Evolutionary conservation across 2,329 filamentous ascomycete genomes (phyloP), one percentile per base, ranked within the genome.

Genomic region (Aspergillus candidus): DNA sequence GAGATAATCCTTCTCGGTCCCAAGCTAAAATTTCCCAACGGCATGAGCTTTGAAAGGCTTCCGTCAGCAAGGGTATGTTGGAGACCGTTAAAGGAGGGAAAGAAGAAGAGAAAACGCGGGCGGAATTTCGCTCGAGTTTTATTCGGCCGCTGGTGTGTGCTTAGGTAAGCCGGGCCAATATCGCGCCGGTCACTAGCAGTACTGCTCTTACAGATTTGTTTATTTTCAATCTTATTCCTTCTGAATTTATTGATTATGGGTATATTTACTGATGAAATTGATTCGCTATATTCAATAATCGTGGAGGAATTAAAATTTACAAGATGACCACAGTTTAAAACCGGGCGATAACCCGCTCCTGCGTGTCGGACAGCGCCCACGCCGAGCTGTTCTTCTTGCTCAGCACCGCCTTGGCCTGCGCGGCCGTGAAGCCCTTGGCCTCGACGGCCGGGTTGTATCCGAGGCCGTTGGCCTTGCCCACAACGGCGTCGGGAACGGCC

Each of bases 381-480:
- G 81, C 80, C 60, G 78, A 84, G 37, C 66, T 66, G 56, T 74
- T 78, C 68, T 78, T 84, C 73, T 84, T 88, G 61, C 85, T 83
- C 55, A 88, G 79, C 15, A 80, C 77, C 33, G 70, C 71, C 48
- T 83, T 84, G 11, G 75, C 77, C 72, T 96, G 88, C 52, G 75
- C 80, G 49, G 77, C 78, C 0, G 89, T 94, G 67, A 95, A 94
- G 1, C 89, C 90, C 73, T 84, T 89, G 11, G 91, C 91, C 68
- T 86, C 83, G 4, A 89, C 83, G 3, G 91, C 91, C 14, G 91
- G 91, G 65, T 97, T 97, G 60, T 97, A 97, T 0, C 88, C 90
- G 14, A 95, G 69, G 38, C 79, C 78, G 43, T 78, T 89, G 48
- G 69, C 65, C 72, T 75, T 79, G 2, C 75, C 86, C 2, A 94